Evolutionary conservation across 805 yeast genomes (phyloP).

Genomic region (Candida germanica): DNA sequence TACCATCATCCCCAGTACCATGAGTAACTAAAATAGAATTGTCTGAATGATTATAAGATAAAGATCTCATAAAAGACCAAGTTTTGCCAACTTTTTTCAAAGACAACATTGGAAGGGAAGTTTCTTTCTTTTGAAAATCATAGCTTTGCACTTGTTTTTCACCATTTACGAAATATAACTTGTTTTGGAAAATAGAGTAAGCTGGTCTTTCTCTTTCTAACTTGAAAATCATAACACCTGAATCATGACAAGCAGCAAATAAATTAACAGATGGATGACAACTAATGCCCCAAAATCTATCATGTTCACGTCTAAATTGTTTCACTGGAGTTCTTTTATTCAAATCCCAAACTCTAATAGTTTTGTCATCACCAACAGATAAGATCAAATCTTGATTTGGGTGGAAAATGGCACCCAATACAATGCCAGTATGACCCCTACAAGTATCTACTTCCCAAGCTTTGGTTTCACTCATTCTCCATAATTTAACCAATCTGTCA

Average conservation of each 20-base stretch:
- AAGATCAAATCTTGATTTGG: constrained; percentile 89
- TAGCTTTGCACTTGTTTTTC: constrained; percentile 84
- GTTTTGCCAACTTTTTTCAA: constrained; percentile 80
- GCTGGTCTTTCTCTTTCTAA: constrained; percentile 97
- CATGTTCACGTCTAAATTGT: constrained; percentile 90
- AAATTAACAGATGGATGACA: constrained; percentile 88
- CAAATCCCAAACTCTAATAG: constrained; percentile 95
- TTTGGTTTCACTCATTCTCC: constrained; percentile 97
- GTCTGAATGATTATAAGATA: constrained; percentile 92
- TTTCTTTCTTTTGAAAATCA: constrained; percentile 62
- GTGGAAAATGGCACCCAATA: constrained; percentile 85
- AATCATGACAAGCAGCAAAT: constrained; percentile 95
- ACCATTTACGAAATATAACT: constrained; percentile 69
- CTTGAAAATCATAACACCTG: constrained; percentile 97
- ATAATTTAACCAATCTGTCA: constrained; percentile 89
- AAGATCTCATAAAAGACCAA: constrained; percentile 80
- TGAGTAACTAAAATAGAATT: constrained; percentile 80
- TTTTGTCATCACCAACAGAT: constrained; percentile 94
- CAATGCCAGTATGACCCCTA: constrained; percentile 95
- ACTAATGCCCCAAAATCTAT: constrained; percentile 90
- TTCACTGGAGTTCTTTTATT: constrained; percentile 91
- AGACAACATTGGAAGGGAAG: constrained; percentile 75
- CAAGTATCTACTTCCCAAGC: constrained; percentile 99
- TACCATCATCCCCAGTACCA: constrained; percentile 63
- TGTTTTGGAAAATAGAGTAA: constrained; percentile 67